Evolutionary conservation across 2,329 filamentous ascomycete species (phyloP).

Genomic region (Botrytis byssoidea): DNA sequence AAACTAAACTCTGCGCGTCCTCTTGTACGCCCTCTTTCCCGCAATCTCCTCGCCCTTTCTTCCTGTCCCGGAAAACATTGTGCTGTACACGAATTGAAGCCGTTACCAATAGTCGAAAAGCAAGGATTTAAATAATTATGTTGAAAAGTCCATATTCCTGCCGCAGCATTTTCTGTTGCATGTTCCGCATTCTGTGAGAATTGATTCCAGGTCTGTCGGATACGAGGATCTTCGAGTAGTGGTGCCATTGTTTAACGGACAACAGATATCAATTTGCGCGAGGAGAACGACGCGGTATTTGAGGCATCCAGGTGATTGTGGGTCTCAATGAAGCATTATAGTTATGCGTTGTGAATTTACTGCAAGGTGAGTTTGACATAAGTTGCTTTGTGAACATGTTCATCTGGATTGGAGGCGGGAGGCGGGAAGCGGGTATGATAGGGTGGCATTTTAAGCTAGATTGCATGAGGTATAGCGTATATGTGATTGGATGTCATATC

Average conservation of each 20-base stretch:
- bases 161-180: slow-evolving; percentile 88
- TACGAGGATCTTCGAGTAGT: slow-evolving; percentile 74
- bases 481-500: neutral
- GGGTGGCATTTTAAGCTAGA: slow-evolving; percentile 1
- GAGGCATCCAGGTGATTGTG: slow-evolving; percentile 12
- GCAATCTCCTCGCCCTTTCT: slow-evolving; percentile 66
- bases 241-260: slow-evolving; percentile 35
- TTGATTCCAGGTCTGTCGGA: slow-evolving; percentile 91
- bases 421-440: neutral
- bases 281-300: neutral
- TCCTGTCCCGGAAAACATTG: slow-evolving; percentile 71
- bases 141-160: slow-evolving; percentile 83
- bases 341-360: slow-evolving; percentile 12
- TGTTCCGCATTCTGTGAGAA: slow-evolving; percentile 87
- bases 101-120: slow-evolving; percentile 62
- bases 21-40: slow-evolving; percentile 59
- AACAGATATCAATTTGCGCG: neutral
- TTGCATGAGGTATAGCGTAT: slow-evolving; percentile 1
- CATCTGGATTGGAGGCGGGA: slow-evolving; percentile 6
- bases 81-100: slow-evolving; percentile 69
- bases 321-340: slow-evolving; percentile 16
- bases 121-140: slow-evolving; percentile 85
- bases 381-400: slow-evolving; percentile 12
- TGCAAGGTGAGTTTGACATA: slow-evolving; percentile 14
- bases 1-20: slow-evolving; percentile 80